These are phyloP conservation scores for Ophiostoma triangulosporum DNA, from an alignment of 2,329 filamentous ascomycete genomes.

Conservation along the genomic window DNA sequence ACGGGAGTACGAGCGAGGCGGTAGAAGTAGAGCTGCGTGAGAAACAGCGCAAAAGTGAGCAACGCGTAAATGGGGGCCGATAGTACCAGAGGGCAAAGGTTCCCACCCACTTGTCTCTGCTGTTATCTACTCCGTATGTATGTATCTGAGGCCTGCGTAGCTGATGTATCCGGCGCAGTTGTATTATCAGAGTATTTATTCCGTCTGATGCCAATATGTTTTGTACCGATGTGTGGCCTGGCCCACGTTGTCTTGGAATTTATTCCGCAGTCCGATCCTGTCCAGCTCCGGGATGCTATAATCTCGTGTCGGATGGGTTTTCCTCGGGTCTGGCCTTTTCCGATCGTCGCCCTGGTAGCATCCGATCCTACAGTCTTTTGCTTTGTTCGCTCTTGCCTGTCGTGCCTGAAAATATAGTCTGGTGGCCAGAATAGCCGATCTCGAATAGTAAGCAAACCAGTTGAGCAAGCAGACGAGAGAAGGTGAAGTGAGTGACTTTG, in stretches of 20 bases:
- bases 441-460: too few species aligned
- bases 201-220: background rate
- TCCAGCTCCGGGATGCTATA: background rate
- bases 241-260: background rate
- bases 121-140: background rate
- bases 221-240: background rate
- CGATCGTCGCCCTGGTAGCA: background rate
- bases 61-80: background rate
- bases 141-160: background rate
- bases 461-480: background rate
- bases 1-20: too few species aligned
- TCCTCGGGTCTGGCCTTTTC: background rate
- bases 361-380: background rate
- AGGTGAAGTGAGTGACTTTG: too few species aligned
- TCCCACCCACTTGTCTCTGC: background rate
- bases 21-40: background rate
- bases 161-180: background rate
- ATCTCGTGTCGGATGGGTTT: background rate
- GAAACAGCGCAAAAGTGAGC: background rate
- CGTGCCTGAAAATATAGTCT: background rate
- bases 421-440: background rate
- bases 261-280: background rate
- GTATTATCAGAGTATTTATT: background rate
- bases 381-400: background rate
- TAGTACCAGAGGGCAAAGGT: background rate